Evolutionary conservation across 2,329 filamentous ascomycete genomes (phyloP), one percentile per base, ranked within the genome.

Genomic region (Botryotinia globosa): DNA sequence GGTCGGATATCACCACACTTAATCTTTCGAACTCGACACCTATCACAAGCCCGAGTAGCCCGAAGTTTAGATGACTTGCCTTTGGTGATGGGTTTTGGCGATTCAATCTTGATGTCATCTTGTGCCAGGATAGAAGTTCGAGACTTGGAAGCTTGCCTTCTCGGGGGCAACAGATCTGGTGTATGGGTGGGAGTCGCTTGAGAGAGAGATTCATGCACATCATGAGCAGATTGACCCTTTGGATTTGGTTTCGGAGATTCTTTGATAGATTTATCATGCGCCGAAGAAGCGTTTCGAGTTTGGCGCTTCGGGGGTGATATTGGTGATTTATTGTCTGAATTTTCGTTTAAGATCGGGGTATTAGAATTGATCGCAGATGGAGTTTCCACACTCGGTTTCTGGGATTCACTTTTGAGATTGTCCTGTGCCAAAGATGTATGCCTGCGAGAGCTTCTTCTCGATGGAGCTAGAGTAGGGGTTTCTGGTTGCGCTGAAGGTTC

Each of bases 361-460:
- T n/a, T 32, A 45, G 29, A 22, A 6, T 22, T 10, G 8, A 34
- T 32, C n/a, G 63, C 7, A 48, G 20, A 25, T n/a, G 34, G 22
- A 12, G 8, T 45, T 12, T n/a, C 16, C 29, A 48, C 12, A 29
- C 29, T 48, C 12, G 18, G 44, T 25, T n/a, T 39, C 22, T 34
- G 59, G 9, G 59, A 62, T 62, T 66, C 63, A 51, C n/a, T 39
- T 34, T 54, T 66, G 4, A 34, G 5, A n/a, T 39, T 25, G 48
- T 32, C 58, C 25, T 61, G 51, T 34, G 37, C 34, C 32, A 34
- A n/a, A 62, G 56, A 34, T 22, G 42, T 32, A 63, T 61, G 42
- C 14, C 69, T 65, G 22, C 48, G 56, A 39, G 76, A 75, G 34
- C 69, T 66, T 67, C 72, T 72, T 42, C 71, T 48, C 14, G 29